These are phyloP conservation scores for Russula earlei DNA, from an alignment of 768 basidiomycete genomes.

Conservation along the genomic window DNA sequence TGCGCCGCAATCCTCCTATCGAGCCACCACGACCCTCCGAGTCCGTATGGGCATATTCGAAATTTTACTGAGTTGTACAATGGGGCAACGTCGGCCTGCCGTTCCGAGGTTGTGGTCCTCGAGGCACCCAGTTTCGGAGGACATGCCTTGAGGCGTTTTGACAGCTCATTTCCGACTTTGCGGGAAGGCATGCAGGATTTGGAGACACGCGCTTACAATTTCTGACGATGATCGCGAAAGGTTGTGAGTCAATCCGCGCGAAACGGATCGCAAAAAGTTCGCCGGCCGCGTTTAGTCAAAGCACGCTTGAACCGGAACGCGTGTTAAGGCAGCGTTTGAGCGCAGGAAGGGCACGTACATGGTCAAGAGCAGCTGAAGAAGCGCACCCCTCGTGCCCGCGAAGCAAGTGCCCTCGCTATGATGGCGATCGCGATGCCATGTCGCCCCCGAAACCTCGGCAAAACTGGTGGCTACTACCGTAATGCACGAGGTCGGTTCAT, in stretches of 20 bases:
- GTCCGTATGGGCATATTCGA: neutral
- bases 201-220: neutral
- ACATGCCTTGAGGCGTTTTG: neutral
- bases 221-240: constrained; percentile 9
- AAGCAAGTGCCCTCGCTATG: neutral
- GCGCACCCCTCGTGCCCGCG: neutral
- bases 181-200: too few species aligned
- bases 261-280: neutral
- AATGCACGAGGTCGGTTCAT: neutral
- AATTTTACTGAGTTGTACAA: neutral
- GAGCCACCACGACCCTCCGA: neutral
- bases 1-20: neutral
- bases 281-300: neutral
- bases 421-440: neutral
- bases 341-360: neutral
- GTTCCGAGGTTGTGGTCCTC: neutral
- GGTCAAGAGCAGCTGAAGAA: neutral
- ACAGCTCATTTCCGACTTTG: neutral
- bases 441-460: neutral
- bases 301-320: neutral
- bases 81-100: neutral
- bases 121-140: neutral
- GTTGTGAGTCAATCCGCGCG: neutral
- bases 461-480: neutral
- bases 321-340: neutral